Percentiles rank a stretch among this genome's conserved stretches.
phyloP scores from a whole-genome alignment of 371 early-diverging fungal genomes.

The Mortierella sp. region DNA sequence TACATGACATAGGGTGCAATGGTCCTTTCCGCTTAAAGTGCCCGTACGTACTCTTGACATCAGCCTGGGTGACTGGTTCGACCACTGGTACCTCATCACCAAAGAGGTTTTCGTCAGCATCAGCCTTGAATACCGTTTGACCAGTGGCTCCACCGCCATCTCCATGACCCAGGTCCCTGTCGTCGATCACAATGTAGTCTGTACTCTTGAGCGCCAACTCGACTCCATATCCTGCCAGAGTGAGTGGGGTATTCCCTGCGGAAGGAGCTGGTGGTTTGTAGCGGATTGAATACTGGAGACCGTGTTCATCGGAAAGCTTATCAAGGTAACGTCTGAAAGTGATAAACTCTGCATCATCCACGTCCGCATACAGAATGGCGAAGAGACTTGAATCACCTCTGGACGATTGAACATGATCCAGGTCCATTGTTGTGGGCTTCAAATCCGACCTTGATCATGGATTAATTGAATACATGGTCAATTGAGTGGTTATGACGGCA shows the following conservation, averaged over 20 bases:
- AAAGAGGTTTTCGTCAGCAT: slow-evolving; percentile 28
- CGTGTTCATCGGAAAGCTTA: slow-evolving; percentile 39
- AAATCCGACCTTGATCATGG: slow-evolving; percentile 6
- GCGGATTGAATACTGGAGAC: slow-evolving; percentile 61
- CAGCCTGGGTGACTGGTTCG: slow-evolving; percentile 68
- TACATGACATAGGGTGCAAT: no score
- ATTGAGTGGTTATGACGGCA: no score
- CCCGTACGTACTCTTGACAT: slow-evolving; percentile 65
- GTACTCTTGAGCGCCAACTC: slow-evolving; percentile 92
- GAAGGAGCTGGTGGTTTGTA: slow-evolving; percentile 59
- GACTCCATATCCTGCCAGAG: slow-evolving; percentile 90
- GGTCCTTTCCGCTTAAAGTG: no score
- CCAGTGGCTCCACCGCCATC: slow-evolving; percentile 28
- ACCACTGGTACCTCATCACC: slow-evolving; percentile 60
- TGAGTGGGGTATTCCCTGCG: slow-evolving; percentile 30
- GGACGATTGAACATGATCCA: slow-evolving; percentile 60
- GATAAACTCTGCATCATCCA: slow-evolving; percentile 57
- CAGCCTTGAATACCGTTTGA: slow-evolving; percentile 30
- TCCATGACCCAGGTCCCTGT: slow-evolving; percentile 69
- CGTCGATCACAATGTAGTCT: slow-evolving; percentile 95
- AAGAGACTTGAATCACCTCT: slow-evolving; percentile 27
- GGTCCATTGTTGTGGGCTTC: slow-evolving; percentile 43
- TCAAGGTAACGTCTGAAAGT: slow-evolving; percentile 56
- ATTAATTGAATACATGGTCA: neutral
- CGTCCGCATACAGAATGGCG: slow-evolving; percentile 64